Percentiles rank a stretch among this genome's conserved stretches.
phyloP scores from a whole-genome alignment of 148 eudicot species.

The Cornus florida region DNA sequence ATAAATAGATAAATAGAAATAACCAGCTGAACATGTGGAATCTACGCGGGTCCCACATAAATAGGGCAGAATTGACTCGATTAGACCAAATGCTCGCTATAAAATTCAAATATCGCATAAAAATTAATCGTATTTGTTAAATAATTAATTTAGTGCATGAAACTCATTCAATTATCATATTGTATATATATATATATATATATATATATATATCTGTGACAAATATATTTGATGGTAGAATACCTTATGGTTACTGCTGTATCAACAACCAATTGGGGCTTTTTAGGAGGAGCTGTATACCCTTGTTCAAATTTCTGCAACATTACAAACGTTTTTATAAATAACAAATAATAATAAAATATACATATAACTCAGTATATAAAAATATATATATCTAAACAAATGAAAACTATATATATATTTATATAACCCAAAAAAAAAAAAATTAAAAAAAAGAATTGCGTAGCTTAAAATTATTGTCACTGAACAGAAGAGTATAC shows the following conservation, averaged over 20 bases:
- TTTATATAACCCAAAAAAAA: background rate
- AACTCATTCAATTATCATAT: too few relatives aligned
- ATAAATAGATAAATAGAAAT: too few relatives aligned
- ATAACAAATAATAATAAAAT: background rate
- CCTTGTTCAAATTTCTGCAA: slow-evolving; percentile 82
- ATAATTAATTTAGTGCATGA: too few relatives aligned
- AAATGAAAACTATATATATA: background rate
- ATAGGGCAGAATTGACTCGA: too few relatives aligned
- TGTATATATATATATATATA: too few relatives aligned
- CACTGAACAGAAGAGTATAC: background rate
- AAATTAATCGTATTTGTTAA: too few relatives aligned
- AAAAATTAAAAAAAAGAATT: slow-evolving; percentile 6
- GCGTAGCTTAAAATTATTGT: slow-evolving; percentile 22
- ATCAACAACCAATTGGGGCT: slow-evolving; percentile 31
- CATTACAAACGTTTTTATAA: slow-evolving; percentile 10
- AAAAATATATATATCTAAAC: too few relatives aligned
- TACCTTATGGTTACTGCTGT: slow-evolving; percentile 65
- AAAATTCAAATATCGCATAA: too few relatives aligned
- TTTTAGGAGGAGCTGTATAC: slow-evolving; percentile 59
- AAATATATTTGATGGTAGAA: background rate
- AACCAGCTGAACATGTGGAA: too few relatives aligned
- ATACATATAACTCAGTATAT: background rate
- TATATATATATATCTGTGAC: too few relatives aligned
- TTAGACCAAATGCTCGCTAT: too few relatives aligned
- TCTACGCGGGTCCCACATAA: too few relatives aligned